Evolutionary conservation across 371 early-diverging fungal genomes (phyloP), one percentile per base, ranked within the genome.

Genomic region (Smittium mucronatum): DNA sequence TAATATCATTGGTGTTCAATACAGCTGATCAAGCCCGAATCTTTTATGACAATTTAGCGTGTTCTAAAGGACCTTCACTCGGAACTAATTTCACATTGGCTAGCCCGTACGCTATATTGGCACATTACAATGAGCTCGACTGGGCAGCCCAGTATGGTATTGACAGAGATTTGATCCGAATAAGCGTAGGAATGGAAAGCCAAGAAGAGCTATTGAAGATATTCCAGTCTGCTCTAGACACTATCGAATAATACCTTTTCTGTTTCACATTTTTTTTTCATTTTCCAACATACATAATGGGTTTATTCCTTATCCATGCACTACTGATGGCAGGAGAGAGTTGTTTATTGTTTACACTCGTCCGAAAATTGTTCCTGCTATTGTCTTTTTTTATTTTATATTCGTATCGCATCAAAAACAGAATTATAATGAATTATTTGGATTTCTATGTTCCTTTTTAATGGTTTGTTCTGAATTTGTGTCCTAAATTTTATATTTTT

Each of bases 1-100:
- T 97, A 64, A 87, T 97, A 69, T 94, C 95, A 30, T 72, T 96
- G 5, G 75, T 87, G 17, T 81, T 97, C 64, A 73, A 85, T 21
- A 76, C 77, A 34, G 84, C 87, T 65, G 74, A 76, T 2, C 81
- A 81, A 1, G 88, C 95, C 0, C 71, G 75, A 21, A 72, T 75
- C 47, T 95, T 97, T 77, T 97, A 88, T 77, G 94, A 97, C 78
- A 72, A 80, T 26, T 75, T 97, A 34, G 74, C 81, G 2, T 85
- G 85, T 71, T 86, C 88, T 68, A 97, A 97, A 75, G 98, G 98
- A 0, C 97, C 97, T 25, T 93, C 93, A 0, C 83, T 97, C 31
- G 98, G 98, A 1, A 96, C 96, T 58, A 95, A 93, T 81, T 97
- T 95, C 74, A 97, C 98, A 2, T 81, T 97, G 59, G 91, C 86